Percentiles rank a stretch among this genome's conserved stretches.
These are phyloP conservation scores for Vigna reflexopilosa DNA, from an alignment of 306 rosid species.

Conservation along the genomic window DNA sequence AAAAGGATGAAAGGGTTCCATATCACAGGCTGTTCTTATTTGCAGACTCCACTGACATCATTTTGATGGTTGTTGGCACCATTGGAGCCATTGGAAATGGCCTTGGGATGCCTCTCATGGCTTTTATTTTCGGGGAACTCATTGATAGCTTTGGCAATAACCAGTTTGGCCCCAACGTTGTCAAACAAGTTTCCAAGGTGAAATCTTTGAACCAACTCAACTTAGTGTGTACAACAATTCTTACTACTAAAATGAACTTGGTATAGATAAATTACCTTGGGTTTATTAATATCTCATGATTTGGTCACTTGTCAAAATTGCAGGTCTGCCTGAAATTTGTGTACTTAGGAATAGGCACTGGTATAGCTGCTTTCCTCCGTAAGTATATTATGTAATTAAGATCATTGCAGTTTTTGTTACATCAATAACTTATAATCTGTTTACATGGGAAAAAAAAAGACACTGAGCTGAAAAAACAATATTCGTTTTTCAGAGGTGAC, in stretches of 20 bases:
- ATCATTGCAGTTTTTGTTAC: background rate
- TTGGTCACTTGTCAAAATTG: slow-evolving; percentile 39
- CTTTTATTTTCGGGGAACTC: slow-evolving; percentile 48
- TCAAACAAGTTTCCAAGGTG: slow-evolving; percentile 52
- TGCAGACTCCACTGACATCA: slow-evolving; percentile 64
- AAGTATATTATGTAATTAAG: slow-evolving; percentile 42
- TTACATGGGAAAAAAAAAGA: background rate
- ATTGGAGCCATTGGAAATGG: slow-evolving; percentile 57
- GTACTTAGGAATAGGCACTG: slow-evolving; percentile 63
- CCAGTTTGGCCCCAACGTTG: slow-evolving; percentile 19
- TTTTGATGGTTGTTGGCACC: slow-evolving; percentile 52
- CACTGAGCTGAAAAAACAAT: background rate
- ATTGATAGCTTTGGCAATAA: slow-evolving; percentile 45
- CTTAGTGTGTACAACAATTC: background rate
- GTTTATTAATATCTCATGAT: background rate
- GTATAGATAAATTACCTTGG: background rate
- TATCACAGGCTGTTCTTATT: slow-evolving; percentile 68
- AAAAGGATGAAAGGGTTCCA: slow-evolving; percentile 52
- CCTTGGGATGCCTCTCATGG: slow-evolving; percentile 48
- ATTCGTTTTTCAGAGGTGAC: slow-evolving; percentile 69
- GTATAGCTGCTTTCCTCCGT: slow-evolving; percentile 69
- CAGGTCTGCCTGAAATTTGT: slow-evolving; percentile 71
- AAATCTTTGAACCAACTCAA: background rate
- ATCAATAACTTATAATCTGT: background rate
- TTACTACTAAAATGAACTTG: background rate